Conservation (phyloP, 2,329 filamentous ascomycete genomes). For the Aspergillus calidoustus region DNA sequence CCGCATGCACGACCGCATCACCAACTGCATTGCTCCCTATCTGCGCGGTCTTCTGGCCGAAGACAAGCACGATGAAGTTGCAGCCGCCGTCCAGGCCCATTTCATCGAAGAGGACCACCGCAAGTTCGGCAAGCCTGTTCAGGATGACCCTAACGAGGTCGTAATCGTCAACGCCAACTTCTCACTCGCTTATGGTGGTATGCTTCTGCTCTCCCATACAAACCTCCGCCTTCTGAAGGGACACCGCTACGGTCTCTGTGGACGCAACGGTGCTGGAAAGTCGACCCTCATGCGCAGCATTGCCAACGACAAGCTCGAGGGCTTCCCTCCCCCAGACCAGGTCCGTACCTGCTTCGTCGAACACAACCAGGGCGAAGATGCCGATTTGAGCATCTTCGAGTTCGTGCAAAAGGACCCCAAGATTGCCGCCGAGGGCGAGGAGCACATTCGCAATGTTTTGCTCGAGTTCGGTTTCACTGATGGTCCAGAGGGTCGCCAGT, state of each 20-base stretch:
- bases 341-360: conserved; percentile 97
- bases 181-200: conserved; percentile 95
- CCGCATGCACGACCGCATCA: conserved; percentile 75
- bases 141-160: conserved; percentile 87
- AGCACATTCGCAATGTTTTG: conserved; percentile 82
- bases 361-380: conserved; percentile 98
- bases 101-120: conserved; percentile 85
- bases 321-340: conserved; percentile 89
- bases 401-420: conserved; percentile 90
- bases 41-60: conserved; percentile 71
- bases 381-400: conserved; percentile 92
- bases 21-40: conserved; percentile 72
- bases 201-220: conserved; percentile 94
- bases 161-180: conserved; percentile 99
- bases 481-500: conserved; percentile 85
- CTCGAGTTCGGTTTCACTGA: conserved; percentile 92
- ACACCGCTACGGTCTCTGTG: conserved; percentile 95
- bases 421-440: conserved; percentile 75
- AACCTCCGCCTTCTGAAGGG: conserved; percentile 94
- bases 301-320: conserved; percentile 92
- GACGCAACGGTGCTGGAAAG: conserved; percentile 96
- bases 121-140: conserved; percentile 80
- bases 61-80: conserved; percentile 67
- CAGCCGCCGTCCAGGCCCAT: conserved; percentile 73
- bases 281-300: conserved; percentile 99